phyloP scores from a whole-genome alignment of 2,329 filamentous ascomycete species.

The Aspergillus proliferans region DNA sequence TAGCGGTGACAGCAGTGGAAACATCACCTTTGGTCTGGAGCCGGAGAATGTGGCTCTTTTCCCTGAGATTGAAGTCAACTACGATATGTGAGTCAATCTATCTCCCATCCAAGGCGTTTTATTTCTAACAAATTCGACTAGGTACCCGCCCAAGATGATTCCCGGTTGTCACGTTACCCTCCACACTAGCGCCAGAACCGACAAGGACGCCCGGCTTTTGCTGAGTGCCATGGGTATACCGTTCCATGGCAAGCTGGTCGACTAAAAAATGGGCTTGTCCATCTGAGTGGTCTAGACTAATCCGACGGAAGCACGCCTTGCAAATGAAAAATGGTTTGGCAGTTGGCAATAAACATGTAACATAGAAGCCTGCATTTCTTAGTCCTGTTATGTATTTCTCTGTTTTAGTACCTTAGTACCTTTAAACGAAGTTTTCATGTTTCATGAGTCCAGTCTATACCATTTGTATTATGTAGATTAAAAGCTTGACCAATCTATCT shows the following conservation, averaged over 20 bases:
- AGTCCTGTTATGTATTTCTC: conserved; percentile 11
- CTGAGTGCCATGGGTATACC: conserved; percentile 67
- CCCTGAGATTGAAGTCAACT: conserved; percentile 92
- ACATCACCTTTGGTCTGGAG: conserved; percentile 74
- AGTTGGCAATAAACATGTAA: conserved; percentile 9
- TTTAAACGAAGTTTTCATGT: too few relatives aligned
- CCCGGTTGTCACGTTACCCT: conserved; percentile 78
- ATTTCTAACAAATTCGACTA: conserved; percentile 20
- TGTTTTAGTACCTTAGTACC: conserved; percentile 8
- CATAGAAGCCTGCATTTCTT: conserved; percentile 4
- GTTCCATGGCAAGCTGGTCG: conserved; percentile 68
- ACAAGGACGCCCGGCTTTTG: conserved; percentile 75
- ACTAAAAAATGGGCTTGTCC: conserved; percentile 29
- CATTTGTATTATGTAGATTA: too few relatives aligned
- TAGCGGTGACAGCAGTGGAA: conserved; percentile 82
- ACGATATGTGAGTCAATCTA: conserved; percentile 64
- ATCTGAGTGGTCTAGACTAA: too few relatives aligned
- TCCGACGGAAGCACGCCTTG: neutral
- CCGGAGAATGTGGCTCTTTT: conserved; percentile 73
- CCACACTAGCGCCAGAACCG: conserved; percentile 76
- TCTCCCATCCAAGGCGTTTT: neutral
- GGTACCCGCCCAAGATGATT: conserved; percentile 67
- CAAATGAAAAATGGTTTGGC: neutral
- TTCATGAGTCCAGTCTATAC: too few relatives aligned
- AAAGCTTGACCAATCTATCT: too few relatives aligned